Evolutionary conservation across 306 rosid species (phyloP), one percentile per base, ranked within the genome.

Genomic region (Dryas alaskensis): DNA sequence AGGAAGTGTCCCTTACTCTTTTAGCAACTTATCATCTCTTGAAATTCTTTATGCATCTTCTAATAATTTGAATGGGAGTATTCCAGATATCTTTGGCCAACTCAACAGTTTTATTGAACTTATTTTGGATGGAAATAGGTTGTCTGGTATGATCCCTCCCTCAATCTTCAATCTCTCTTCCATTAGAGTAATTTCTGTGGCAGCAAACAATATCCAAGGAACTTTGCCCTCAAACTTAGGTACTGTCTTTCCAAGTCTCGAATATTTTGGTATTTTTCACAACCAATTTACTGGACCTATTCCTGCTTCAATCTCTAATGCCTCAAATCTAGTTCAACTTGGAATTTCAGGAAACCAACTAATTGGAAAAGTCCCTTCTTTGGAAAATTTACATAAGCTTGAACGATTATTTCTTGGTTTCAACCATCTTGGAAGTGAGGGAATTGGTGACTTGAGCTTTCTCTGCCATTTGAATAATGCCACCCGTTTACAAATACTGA

Each of bases 201-300:
- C 0, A 11, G 14, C 0, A 4, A 68, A 69, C 62, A 39, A 40
- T 4, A 69, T 69, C 37, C 61, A 52, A 51, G 73, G 73, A 8
- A 37, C 27, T 51, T 43, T 69, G 46, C 73, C 73, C 7, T 17
- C 73, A 52, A 69, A 52, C 73, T 17, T 69, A 7, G 73, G 50
- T n/a, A 1, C 16, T 40, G 10, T 39, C 49, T 54, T 69, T 10
- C 62, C 27, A 17, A 9, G 4, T 10, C 8, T 69, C 0, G 10
- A 37, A 39, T 0, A 3, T 16, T 43, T 69, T 6, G 1, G 0
- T 39, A 11, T 69, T 9, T 39, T 4, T 16, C 1, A 4, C 2
- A 64, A 64, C 69, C 69, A 43, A 14, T 58, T 58, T 4, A 10
- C 14, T 25, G 62, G 62, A 25, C 2, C 14, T 19, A 58, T 58